Conservation (phyloP, 1,139 yeast genomes). For the Nakaseomyces nivariensis region DNA sequence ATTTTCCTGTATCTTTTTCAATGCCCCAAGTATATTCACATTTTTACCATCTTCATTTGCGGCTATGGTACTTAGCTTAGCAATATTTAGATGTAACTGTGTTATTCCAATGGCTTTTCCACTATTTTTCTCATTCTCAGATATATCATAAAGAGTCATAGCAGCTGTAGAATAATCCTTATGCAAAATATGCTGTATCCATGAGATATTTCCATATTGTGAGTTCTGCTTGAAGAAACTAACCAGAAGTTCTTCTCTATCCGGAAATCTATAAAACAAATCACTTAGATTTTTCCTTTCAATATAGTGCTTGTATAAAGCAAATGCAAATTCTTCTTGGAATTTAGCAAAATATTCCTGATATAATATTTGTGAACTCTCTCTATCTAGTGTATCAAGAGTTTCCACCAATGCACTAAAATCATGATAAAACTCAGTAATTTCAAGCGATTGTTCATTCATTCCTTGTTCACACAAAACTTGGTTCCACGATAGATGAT, state of each 20-base stretch:
- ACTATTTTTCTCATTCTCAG: constrained; percentile 24
- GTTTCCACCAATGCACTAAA: constrained; percentile 57
- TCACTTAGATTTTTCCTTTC: constrained; percentile 43
- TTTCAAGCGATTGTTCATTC: constrained; percentile 44
- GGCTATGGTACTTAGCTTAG: constrained; percentile 45
- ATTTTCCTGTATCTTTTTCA: constrained; percentile 40
- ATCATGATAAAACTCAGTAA: constrained; percentile 61
- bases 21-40: constrained; percentile 19
- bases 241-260: constrained; percentile 41
- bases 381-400: constrained; percentile 43
- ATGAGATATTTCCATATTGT: constrained; percentile 50
- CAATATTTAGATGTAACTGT: constrained; percentile 56
- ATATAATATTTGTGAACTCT: constrained; percentile 34
- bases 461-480: constrained; percentile 41
- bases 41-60: constrained; percentile 12
- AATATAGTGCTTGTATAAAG: constrained; percentile 53
- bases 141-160: constrained; percentile 36
- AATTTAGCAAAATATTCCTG: constrained; percentile 48
- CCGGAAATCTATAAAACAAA: constrained; percentile 49
- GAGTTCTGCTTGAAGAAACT: constrained; percentile 42
- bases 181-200: constrained; percentile 60
- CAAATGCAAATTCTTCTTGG: constrained; percentile 60
- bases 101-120: constrained; percentile 40
- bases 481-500: constrained; percentile 42
- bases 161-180: constrained; percentile 45